phyloP scores from a whole-genome alignment of 2,329 filamentous ascomycete genomes.

The Aspergillus arachidicola region DNA sequence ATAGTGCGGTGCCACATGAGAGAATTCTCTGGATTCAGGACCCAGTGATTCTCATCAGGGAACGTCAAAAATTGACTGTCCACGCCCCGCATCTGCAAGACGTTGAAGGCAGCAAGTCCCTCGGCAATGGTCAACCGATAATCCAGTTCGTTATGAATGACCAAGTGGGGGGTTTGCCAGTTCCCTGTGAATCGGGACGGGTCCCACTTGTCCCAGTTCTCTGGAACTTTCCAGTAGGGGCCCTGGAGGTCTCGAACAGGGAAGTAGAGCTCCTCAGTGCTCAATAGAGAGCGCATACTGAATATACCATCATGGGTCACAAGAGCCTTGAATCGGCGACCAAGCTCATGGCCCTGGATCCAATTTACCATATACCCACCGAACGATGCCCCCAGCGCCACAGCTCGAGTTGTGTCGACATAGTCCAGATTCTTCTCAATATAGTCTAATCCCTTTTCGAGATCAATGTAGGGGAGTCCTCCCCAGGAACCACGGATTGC shows the following conservation, averaged over 20 bases:
- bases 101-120: conserved; percentile 82
- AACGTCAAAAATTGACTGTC: conserved; percentile 80
- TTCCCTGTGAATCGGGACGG: conserved; percentile 60
- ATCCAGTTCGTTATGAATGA: conserved; percentile 89
- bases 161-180: conserved; percentile 85
- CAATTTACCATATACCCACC: conserved; percentile 66
- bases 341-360: conserved; percentile 58
- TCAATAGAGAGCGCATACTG: conserved; percentile 47
- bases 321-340: conserved; percentile 59
- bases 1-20: conserved; percentile 89
- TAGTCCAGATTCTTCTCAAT: conserved; percentile 54
- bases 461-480: conserved; percentile 57
- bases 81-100: conserved; percentile 73
- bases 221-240: conserved; percentile 52
- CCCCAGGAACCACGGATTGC: conserved; percentile 57
- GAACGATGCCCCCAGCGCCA: conserved; percentile 57
- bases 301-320: conserved; percentile 58
- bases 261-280: conserved; percentile 59
- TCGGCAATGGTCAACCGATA: conserved; percentile 86
- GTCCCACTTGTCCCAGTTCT: conserved; percentile 61
- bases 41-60: conserved; percentile 80
- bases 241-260: conserved; percentile 56
- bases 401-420: conserved; percentile 56
- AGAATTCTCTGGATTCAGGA: conserved; percentile 87
- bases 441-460: conserved; percentile 57